Evolutionary conservation across 306 rosid genomes (phyloP), one percentile per base, ranked within the genome.

Genomic region (Cicer yamashitae): DNA sequence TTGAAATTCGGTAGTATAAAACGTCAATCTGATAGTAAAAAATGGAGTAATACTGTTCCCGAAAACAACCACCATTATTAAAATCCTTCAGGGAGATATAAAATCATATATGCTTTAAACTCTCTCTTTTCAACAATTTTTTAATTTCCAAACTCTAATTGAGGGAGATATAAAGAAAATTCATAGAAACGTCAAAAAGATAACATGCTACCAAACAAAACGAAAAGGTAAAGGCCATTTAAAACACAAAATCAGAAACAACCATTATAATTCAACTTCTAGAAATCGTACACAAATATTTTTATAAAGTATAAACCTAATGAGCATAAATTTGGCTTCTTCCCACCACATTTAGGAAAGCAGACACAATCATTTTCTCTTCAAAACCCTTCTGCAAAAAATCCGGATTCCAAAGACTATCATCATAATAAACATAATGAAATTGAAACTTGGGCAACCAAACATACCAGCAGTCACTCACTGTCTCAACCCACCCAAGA

Each of bases 391-490:
- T 69, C 9, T 7, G 37, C 43, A 67, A 67, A 78, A 84, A 84
- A 71, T 71, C 73, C 71, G 75, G 82, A 88, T 83, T 82, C 78
- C 67, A 83, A 80, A 81, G 83, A 70, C 58, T 58, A 71, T 57
- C 76, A 61, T 41, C 51, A 30, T 30, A 3, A 30, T 30, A 30
- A 37, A 12, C 13, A 46, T 79, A 72, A 52, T 75, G 51, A 67
- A 56, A 76, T 57, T 67, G 83, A 73, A 85, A 83, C 77, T 79
- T 11, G 70, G 22, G 7, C 10, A 54, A 79, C 46, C 71, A 50
- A 73, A 61, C 80, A 68, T 44, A 13, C 7, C 39, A 38, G 77
- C 37, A 45, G 65, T 57, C 71, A 8, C 69, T 73, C 79, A 14
- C 62, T 67, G 63, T 44, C 15, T 44, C 15, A 7, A 43, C 77